Evolutionary conservation across 2,329 filamentous ascomycete species (phyloP).

Genomic region (Septoria petroselini): DNA sequence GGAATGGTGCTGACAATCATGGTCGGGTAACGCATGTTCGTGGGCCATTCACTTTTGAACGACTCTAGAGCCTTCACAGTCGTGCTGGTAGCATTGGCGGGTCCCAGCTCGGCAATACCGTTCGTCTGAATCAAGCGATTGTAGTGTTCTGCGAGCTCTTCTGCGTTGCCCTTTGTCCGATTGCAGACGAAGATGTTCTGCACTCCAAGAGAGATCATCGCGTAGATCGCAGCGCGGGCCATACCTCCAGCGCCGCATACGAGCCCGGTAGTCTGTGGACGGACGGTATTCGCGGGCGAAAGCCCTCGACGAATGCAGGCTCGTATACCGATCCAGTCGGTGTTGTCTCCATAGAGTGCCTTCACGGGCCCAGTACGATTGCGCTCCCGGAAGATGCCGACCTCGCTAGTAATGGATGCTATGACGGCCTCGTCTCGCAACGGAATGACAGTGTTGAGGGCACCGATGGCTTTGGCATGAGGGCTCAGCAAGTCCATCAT

Average conservation of each 20-base stretch:
- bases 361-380: conserved; percentile 64
- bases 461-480: conserved; percentile 71
- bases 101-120: conserved; percentile 26
- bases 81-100: conserved; percentile 22
- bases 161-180: conserved; percentile 64
- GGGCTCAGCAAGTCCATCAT: conserved; percentile 65
- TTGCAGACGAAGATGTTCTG: conserved; percentile 74
- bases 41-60: conserved; percentile 62
- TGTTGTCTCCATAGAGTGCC: conserved; percentile 74
- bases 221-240: conserved; percentile 74
- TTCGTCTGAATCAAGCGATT: conserved; percentile 49
- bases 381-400: conserved; percentile 54
- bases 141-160: conserved; percentile 67
- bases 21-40: conserved; percentile 61
- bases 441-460: conserved; percentile 72
- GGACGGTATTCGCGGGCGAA: conserved; percentile 64
- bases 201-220: conserved; percentile 73
- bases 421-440: conserved; percentile 56
- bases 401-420: conserved; percentile 44
- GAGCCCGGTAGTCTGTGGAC: conserved; percentile 51
- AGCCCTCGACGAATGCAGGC: conserved; percentile 69
- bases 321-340: conserved; percentile 76
- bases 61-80: conserved; percentile 58
- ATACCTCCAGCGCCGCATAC: conserved; percentile 66
- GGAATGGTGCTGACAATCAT: conserved; percentile 76